Conservation (phyloP, 768 basidiomycete species). For the Serendipita indica region DNA sequence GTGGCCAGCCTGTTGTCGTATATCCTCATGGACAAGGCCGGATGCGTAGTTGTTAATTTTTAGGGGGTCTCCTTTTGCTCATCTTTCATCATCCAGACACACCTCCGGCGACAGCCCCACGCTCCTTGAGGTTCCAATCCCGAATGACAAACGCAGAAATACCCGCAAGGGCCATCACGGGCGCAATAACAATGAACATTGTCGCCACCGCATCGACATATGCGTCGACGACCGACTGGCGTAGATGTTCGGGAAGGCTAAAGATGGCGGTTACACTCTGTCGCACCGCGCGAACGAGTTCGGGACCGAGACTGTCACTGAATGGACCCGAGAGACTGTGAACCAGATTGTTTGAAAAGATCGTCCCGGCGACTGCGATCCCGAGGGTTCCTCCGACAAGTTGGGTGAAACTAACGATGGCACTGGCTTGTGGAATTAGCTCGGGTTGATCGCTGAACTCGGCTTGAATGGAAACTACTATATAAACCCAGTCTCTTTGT, state of each 20-base stretch:
- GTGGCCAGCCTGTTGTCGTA: no score
- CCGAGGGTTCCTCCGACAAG: not conserved
- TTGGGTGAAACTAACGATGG: not conserved
- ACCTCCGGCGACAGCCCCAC: not conserved
- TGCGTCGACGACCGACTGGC: slow-evolving; percentile 9
- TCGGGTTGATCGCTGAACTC: not conserved
- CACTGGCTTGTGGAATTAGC: slow-evolving; percentile 3
- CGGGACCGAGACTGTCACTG: not conserved
- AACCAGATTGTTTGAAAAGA: not conserved
- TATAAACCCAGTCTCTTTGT: not conserved
- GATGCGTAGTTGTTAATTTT: no score
- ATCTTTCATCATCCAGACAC: no score
- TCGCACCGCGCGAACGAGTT: slow-evolving; percentile 8
- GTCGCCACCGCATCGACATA: slow-evolving; percentile 10
- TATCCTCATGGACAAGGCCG: no score
- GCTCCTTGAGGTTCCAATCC: slow-evolving; percentile 3
- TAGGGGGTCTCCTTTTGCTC: no score
- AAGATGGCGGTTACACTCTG: slow-evolving; percentile 9
- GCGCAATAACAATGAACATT: slow-evolving; percentile 9
- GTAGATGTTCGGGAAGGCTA: not conserved
- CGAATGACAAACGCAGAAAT: not conserved
- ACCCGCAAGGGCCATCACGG: not conserved
- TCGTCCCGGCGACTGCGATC: not conserved
- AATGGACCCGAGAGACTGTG: not conserved
- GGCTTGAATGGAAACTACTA: slow-evolving; percentile 7